A percentile compares a stretch with the other conserved stretches of the same genome.
Conservation (phyloP, 768 basidiomycete species). For the Phylloporus sp. region DNA sequence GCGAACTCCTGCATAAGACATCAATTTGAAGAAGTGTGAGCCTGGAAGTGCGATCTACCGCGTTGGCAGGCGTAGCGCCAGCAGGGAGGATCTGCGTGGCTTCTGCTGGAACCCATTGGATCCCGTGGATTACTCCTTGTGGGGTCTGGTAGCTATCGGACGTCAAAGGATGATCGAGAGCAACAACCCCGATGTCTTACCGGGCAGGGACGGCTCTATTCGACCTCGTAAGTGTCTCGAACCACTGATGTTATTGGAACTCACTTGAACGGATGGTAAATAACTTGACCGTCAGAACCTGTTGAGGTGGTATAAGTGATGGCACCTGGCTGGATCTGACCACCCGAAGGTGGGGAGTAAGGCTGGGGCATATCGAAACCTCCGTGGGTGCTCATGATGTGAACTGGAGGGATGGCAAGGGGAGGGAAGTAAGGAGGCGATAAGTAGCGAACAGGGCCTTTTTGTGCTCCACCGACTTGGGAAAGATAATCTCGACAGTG, state of each 20-base stretch:
- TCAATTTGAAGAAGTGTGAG: conserved; percentile 1
- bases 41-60: conserved; percentile 35
- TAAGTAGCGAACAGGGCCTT: conserved; percentile 5
- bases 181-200: conserved; percentile 35
- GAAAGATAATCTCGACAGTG: conserved; percentile 20
- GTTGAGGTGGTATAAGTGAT: conserved; percentile 68
- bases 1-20: conserved; percentile 46
- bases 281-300: conserved; percentile 53
- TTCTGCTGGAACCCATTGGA: conserved; percentile 65
- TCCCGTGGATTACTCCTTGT: conserved; percentile 60
- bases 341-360: conserved; percentile 28
- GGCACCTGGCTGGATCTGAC: conserved; percentile 58
- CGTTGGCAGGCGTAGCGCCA: conserved; percentile 55
- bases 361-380: conserved; percentile 28
- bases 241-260: conserved; percentile 19
- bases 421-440: conserved; percentile 12
- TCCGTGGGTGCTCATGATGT: conserved; percentile 20
- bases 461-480: conserved; percentile 17
- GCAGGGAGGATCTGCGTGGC: conserved; percentile 54
- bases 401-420: conserved; percentile 8
- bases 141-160: conserved; percentile 62
- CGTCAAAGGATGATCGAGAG: conserved; percentile 6
- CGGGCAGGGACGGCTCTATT: conserved; percentile 68
- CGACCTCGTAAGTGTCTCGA: conserved; percentile 14
- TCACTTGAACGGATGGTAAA: conserved; percentile 74